Conservation (phyloP, 208 protist species). For the Wallacemonas sp. region DNA sequence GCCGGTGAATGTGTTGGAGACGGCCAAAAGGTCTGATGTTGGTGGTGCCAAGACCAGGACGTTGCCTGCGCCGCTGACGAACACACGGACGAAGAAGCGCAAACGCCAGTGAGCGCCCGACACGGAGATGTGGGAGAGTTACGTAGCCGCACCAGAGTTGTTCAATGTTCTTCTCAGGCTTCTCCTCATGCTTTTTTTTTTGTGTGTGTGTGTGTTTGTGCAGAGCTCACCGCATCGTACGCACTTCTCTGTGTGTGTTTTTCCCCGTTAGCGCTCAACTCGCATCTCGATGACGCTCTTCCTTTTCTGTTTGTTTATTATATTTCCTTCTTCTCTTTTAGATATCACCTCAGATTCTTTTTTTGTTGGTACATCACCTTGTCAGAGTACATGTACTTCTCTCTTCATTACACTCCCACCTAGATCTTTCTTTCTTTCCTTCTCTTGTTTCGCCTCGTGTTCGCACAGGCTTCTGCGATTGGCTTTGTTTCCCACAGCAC, state of each 20-base stretch:
- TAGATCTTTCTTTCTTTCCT: conserved; percentile 25
- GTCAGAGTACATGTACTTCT: not conserved
- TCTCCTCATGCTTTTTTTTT: not conserved
- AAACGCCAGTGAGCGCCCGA: conserved; percentile 2
- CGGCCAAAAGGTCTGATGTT: too few relatives aligned
- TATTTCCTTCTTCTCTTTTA: not conserved
- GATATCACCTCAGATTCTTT: conserved; percentile 4
- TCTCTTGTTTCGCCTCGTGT: not conserved
- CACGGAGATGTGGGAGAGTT: too few relatives aligned
- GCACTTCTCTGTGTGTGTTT: not conserved
- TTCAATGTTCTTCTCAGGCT: too few relatives aligned
- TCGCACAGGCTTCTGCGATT: too few relatives aligned
- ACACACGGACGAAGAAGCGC: conserved; percentile 1
- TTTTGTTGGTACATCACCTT: conserved; percentile 7
- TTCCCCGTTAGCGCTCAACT: too few relatives aligned
- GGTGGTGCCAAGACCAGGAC: not conserved
- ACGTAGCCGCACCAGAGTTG: too few relatives aligned
- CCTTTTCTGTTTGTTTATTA: conserved; percentile 1
- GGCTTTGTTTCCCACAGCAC: too few relatives aligned
- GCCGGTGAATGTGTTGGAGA: not conserved
- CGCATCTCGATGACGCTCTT: too few relatives aligned
- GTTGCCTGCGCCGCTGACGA: too few relatives aligned
- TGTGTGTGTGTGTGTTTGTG: not conserved
- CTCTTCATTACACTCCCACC: not conserved
- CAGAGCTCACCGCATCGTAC: not conserved